A percentile compares a stretch with the other conserved stretches of the same genome.
These are phyloP conservation scores for Boletellus ananas DNA, from an alignment of 768 basidiomycete genomes.

Conservation along the genomic window DNA sequence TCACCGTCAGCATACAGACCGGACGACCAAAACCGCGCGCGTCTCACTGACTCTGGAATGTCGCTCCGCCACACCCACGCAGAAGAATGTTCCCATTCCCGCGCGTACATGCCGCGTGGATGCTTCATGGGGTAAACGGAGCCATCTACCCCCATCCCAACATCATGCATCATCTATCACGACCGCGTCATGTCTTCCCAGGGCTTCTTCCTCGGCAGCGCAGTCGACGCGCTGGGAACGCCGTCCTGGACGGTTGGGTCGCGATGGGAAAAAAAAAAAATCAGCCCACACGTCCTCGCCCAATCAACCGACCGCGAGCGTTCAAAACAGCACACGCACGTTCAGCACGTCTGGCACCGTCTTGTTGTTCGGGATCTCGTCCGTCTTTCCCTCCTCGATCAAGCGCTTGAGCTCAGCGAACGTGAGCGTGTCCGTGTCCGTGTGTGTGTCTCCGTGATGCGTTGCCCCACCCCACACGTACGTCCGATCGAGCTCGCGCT, in stretches of 20 bases:
- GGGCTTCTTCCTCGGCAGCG: constrained; percentile 55
- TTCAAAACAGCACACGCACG: constrained; percentile 33
- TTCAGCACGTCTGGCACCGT: constrained; percentile 62
- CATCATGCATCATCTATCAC: constrained; percentile 9
- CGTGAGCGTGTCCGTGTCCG: constrained; percentile 37
- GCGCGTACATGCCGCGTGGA: no score
- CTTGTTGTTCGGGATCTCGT: constrained; percentile 78
- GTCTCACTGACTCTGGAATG: background rate
- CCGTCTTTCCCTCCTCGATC: constrained; percentile 66
- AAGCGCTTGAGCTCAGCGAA: constrained; percentile 67
- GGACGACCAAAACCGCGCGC: background rate
- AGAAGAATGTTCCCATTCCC: no score
- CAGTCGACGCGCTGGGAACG: constrained; percentile 53
- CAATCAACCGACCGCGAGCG: no score
- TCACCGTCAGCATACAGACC: background rate
- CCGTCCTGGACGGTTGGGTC: constrained; percentile 40
- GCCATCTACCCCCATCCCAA: constrained; percentile 8
- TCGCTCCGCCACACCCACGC: background rate
- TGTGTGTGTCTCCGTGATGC: constrained; percentile 32
- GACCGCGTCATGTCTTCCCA: constrained; percentile 47
- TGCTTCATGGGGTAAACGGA: background rate
- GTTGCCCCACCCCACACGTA: background rate
- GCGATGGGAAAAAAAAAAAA: background rate
- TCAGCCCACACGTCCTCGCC: background rate
- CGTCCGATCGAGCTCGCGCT: background rate